A percentile compares a stretch with the other conserved stretches of the same genome.
Conservation (phyloP, 2,329 filamentous ascomycete genomes). For the Fusarium circinatum region DNA sequence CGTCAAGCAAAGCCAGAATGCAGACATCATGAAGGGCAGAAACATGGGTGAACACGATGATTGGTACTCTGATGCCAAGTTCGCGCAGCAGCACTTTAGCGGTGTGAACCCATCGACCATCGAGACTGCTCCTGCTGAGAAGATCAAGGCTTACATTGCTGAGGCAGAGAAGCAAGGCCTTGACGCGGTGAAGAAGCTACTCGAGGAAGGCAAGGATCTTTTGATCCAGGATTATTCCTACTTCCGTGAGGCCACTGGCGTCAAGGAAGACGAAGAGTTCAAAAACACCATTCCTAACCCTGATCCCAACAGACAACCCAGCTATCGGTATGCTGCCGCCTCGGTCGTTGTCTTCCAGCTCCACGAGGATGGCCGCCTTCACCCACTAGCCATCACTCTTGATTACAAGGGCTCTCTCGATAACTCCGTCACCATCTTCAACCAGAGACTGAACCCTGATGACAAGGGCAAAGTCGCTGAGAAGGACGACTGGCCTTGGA, state of each 20-base stretch:
- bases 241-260: slow-evolving; percentile 22
- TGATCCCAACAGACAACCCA: neutral
- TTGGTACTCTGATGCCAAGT: slow-evolving; percentile 32
- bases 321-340: slow-evolving; percentile 17
- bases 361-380: slow-evolving; percentile 21
- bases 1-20: neutral
- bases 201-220: slow-evolving; percentile 13
- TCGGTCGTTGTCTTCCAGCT: slow-evolving; percentile 28
- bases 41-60: slow-evolving; percentile 24
- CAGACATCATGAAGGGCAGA: slow-evolving; percentile 26
- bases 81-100: slow-evolving; percentile 24
- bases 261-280: slow-evolving; percentile 14
- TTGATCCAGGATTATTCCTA: slow-evolving; percentile 33
- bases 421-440: slow-evolving; percentile 28
- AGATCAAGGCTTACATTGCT: slow-evolving; percentile 8
- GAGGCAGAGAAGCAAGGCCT: slow-evolving; percentile 27
- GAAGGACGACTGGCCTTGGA: slow-evolving; percentile 33
- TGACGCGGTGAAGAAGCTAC: slow-evolving; percentile 8
- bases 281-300: neutral
- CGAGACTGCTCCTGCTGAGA: neutral
- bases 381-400: slow-evolving; percentile 26
- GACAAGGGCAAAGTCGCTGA: slow-evolving; percentile 6
- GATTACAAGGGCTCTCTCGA: slow-evolving; percentile 23
- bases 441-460: slow-evolving; percentile 15
- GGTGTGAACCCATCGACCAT: slow-evolving; percentile 28